These are phyloP conservation scores for Adansonia gregorii DNA, from an alignment of 441 rosid genomes.

Conservation along the genomic window DNA sequence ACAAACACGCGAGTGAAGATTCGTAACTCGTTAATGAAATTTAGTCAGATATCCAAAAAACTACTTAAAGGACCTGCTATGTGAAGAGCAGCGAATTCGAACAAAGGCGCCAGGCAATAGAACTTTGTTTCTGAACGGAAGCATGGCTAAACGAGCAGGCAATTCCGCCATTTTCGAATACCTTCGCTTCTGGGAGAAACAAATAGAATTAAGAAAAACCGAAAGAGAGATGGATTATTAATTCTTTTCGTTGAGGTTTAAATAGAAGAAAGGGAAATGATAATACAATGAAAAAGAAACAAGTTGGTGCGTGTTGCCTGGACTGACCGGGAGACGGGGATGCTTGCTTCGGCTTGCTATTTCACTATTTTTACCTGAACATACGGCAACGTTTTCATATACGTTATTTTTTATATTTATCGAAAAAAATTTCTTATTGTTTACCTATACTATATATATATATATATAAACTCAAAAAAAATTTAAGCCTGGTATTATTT, in stretches of 20 bases:
- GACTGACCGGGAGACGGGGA: no score
- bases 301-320: no score
- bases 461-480: no score
- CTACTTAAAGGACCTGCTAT: constrained; percentile 61
- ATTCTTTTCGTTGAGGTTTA: background rate
- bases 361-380: no score
- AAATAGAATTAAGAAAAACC: background rate
- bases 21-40: background rate
- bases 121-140: constrained; percentile 94
- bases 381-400: no score
- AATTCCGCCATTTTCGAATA: constrained; percentile 70
- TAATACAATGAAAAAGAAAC: no score
- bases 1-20: constrained; percentile 21
- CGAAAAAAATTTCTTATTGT: no score
- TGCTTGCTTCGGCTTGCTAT: no score
- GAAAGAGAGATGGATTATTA: background rate
- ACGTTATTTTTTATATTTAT: no score
- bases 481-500: no score
- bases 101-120: constrained; percentile 97
- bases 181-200: background rate
- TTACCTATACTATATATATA: no score
- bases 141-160: constrained; percentile 87
- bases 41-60: background rate
- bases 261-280: background rate
- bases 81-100: constrained; percentile 97